phyloP scores from a whole-genome alignment of 768 basidiomycete species.

The Serendipita indica region DNA sequence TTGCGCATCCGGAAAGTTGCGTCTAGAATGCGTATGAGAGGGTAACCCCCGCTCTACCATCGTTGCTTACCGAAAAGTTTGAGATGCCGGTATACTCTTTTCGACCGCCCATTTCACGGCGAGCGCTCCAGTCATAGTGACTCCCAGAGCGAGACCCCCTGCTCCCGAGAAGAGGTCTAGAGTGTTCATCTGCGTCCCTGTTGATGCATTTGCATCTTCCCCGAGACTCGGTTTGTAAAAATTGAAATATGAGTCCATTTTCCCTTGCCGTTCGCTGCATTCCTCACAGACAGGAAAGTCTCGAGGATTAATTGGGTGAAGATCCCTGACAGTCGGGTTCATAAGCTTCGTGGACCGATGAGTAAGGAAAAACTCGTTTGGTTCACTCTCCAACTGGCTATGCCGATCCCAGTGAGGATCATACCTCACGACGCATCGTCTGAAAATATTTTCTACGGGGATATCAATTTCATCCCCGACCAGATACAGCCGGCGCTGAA shows the following conservation, averaged over 20 bases:
- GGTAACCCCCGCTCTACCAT: neutral
- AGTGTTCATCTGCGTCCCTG: neutral
- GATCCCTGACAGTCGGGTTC: neutral
- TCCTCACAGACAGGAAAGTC: neutral
- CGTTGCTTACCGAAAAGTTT: neutral
- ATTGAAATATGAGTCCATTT: neutral
- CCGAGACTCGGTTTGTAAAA: neutral
- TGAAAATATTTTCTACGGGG: neutral
- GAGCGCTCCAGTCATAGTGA: neutral
- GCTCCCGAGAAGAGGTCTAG: neutral
- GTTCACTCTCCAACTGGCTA: neutral
- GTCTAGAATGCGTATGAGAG: neutral
- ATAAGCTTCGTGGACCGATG: neutral
- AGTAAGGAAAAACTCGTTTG: constrained; percentile 7
- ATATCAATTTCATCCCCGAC: neutral
- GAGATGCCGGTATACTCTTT: neutral
- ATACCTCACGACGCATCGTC: neutral
- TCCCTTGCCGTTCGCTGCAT: neutral
- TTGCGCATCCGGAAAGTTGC: neutral
- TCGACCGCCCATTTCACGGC: neutral
- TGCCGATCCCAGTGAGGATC: neutral
- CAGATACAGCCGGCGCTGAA: neutral
- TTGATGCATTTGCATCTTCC: neutral
- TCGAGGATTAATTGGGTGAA: neutral
- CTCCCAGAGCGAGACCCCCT: neutral